These are phyloP conservation scores for Cubamyces lactineus DNA, from an alignment of 768 basidiomycete species.

Conservation along the genomic window DNA sequence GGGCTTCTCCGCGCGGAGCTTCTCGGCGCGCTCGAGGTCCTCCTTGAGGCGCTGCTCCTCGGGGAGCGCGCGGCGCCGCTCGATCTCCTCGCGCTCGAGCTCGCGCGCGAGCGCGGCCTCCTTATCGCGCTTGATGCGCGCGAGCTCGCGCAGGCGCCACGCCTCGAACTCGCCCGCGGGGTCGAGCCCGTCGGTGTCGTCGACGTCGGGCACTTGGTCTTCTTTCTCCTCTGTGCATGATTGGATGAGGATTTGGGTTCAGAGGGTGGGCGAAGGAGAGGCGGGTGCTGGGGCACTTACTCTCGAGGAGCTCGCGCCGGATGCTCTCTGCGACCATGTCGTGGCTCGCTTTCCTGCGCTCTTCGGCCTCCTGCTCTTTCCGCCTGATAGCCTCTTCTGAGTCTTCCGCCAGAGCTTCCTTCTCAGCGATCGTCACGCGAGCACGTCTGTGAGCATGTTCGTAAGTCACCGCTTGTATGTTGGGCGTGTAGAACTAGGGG, in stretches of 20 bases:
- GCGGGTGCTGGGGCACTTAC: conserved; percentile 49
- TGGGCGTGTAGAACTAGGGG: neutral
- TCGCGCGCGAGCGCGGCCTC: conserved; percentile 83
- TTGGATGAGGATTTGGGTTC: neutral
- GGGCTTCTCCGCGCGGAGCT: conserved; percentile 83
- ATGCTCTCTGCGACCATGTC: conserved; percentile 95
- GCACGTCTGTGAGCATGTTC: conserved; percentile 55
- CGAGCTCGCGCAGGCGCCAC: conserved; percentile 93
- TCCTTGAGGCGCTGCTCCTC: conserved; percentile 93
- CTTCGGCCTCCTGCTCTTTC: conserved; percentile 77
- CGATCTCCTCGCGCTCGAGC: conserved; percentile 88
- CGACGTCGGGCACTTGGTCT: conserved; percentile 81
- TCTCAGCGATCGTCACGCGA: conserved; percentile 72
- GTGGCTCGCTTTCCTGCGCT: conserved; percentile 86
- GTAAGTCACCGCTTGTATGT: neutral
- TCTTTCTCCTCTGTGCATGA: conserved; percentile 90
- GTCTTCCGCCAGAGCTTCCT: conserved; percentile 67
- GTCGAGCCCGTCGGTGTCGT: conserved; percentile 94
- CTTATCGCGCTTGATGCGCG: conserved; percentile 92
- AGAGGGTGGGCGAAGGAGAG: neutral
- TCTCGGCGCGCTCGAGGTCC: conserved; percentile 85
- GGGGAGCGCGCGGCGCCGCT: conserved; percentile 87
- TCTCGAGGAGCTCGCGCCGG: conserved; percentile 86
- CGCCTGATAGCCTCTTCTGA: conserved; percentile 72
- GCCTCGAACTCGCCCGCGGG: conserved; percentile 91